Conservation (phyloP, 2,329 filamentous ascomycete genomes). For the Emergomyces africanus region DNA sequence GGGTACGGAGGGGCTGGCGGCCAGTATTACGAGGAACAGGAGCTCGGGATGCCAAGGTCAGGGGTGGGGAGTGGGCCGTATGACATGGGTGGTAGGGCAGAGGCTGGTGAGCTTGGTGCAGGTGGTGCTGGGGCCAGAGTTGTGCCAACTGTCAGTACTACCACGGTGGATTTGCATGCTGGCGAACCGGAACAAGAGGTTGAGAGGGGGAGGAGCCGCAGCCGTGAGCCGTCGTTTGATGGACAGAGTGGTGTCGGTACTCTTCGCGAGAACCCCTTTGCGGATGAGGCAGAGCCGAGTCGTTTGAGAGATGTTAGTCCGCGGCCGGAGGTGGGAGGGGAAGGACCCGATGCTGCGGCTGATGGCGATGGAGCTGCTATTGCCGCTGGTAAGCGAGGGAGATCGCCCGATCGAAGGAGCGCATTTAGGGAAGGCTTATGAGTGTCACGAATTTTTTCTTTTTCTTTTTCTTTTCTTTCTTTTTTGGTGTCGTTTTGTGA, state of each 20-base stretch:
- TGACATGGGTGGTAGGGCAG: constrained; percentile 16
- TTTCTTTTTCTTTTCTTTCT: background rate
- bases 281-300: constrained; percentile 52
- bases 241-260: constrained; percentile 34
- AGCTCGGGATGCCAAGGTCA: constrained; percentile 42
- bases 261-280: constrained; percentile 52
- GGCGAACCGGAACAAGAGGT: constrained; percentile 11
- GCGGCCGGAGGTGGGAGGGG: constrained; percentile 49
- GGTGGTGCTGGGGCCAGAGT: background rate
- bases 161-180: background rate
- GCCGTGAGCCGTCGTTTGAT: constrained; percentile 33
- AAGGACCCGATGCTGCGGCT: constrained; percentile 11
- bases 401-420: constrained; percentile 48
- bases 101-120: background rate
- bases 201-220: constrained; percentile 33
- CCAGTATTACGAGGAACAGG: constrained; percentile 63
- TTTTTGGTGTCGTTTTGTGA: background rate
- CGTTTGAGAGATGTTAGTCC: constrained; percentile 61
- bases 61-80: constrained; percentile 28
- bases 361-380: background rate
- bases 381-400: background rate
- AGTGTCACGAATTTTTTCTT: constrained; percentile 4
- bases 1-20: constrained; percentile 35
- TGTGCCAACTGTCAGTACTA: background rate
- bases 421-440: constrained; percentile 59